Evolutionary conservation across 192 early-diverging fungal species (phyloP).

Genomic region (Coemansia sp.): DNA sequence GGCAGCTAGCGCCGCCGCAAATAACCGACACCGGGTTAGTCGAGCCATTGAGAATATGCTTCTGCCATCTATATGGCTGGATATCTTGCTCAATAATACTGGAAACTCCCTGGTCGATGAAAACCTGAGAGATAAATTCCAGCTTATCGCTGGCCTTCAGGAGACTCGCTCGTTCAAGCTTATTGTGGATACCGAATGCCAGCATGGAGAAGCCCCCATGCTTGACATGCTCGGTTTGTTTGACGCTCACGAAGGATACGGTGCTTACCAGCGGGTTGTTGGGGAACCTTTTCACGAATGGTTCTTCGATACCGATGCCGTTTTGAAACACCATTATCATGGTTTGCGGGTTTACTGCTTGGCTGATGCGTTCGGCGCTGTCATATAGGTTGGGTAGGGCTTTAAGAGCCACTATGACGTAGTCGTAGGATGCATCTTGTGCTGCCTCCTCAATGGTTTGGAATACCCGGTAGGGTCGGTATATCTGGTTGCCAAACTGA

Average conservation of each 20-base stretch:
- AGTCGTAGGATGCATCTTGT: conserved; percentile 31
- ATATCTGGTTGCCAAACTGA: conserved; percentile 30
- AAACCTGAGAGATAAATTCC: conserved; percentile 18
- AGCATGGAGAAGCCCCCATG: conserved; percentile 51
- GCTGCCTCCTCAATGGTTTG: conserved; percentile 35
- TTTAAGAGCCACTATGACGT: conserved; percentile 48
- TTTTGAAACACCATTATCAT: conserved; percentile 46
- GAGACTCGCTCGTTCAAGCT: neutral
- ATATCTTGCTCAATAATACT: conserved; percentile 42
- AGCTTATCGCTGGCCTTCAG: conserved; percentile 8
- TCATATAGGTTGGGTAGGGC: conserved; percentile 51
- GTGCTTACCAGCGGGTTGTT: conserved; percentile 28
- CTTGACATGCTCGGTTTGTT: conserved; percentile 19
- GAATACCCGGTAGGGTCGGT: conserved; percentile 24
- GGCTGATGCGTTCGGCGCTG: conserved; percentile 26
- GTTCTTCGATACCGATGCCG: conserved; percentile 44
- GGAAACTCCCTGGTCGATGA: conserved; percentile 34
- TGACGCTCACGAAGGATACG: conserved; percentile 45
- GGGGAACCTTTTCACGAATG: conserved; percentile 29
- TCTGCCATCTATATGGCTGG: conserved; percentile 54
- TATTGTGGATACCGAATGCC: conserved; percentile 32
- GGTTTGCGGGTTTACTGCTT: conserved; percentile 17
- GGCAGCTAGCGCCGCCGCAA: conserved; percentile 39
- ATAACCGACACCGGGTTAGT: conserved; percentile 52
- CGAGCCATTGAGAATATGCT: conserved; percentile 47